Percentiles rank a stretch among this genome's conserved stretches.
Conservation (phyloP, 495 filamentous ascomycete genomes). For the Friedmanniomyces endolithicus region DNA sequence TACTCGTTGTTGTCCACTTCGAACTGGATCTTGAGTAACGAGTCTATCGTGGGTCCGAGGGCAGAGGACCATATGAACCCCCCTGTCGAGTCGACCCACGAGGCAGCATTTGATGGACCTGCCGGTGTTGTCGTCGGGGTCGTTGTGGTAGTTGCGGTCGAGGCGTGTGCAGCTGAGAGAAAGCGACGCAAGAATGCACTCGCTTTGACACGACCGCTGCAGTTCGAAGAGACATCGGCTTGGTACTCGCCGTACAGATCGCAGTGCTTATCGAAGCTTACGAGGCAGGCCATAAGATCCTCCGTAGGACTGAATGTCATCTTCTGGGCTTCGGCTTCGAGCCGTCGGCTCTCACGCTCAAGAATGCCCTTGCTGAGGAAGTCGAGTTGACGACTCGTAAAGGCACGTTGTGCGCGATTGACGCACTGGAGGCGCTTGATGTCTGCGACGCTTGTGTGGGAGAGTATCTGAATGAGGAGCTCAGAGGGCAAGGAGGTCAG, state of each 20-base stretch:
- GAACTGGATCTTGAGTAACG: neutral
- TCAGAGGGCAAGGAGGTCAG: neutral
- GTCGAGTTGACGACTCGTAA: neutral
- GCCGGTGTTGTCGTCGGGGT: too few species aligned
- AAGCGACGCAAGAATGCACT: too few species aligned
- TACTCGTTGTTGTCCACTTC: neutral
- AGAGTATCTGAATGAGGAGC: neutral
- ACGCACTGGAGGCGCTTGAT: neutral
- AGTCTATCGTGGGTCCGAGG: neutral
- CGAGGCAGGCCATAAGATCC: neutral
- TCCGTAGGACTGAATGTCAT: neutral
- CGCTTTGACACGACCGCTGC: neutral
- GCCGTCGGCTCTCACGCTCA: neutral
- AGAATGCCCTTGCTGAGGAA: neutral
- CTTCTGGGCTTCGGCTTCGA: neutral
- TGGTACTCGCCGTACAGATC: neutral
- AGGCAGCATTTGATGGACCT: too few species aligned
- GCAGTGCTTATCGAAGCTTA: neutral
- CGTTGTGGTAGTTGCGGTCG: too few species aligned
- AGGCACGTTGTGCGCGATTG: neutral
- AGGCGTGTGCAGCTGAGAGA: too few species aligned
- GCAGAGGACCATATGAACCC: neutral
- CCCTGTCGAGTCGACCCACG: neutral
- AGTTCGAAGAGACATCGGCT: neutral
- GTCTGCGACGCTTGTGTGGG: neutral